Evolutionary conservation across 2,329 filamentous ascomycete species (phyloP).

Genomic region (Apiospora koreana): DNA sequence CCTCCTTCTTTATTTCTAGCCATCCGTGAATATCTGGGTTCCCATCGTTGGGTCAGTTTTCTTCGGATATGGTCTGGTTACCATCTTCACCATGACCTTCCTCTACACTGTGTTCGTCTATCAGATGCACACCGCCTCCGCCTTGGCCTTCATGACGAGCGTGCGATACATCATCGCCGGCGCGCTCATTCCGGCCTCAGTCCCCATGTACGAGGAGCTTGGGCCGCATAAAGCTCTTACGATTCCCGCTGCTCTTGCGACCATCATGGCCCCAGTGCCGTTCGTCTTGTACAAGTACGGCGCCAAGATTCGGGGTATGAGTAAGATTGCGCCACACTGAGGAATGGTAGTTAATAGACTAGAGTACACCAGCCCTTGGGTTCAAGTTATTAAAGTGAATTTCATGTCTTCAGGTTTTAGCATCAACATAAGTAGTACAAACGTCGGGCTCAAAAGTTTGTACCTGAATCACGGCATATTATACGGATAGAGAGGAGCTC

Average conservation of each 20-base stretch:
- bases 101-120: constrained; percentile 51
- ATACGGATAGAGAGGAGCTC: no score
- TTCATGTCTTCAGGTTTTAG: no score
- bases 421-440: no score
- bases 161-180: constrained; percentile 41
- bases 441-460: no score
- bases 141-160: constrained; percentile 42
- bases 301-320: constrained; percentile 31
- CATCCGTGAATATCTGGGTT: constrained; percentile 28
- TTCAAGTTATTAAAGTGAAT: no score
- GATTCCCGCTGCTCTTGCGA: constrained; percentile 38
- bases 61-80: constrained; percentile 44
- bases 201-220: constrained; percentile 39
- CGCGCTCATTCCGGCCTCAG: constrained; percentile 30
- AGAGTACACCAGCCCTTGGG: no score
- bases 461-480: no score
- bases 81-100: constrained; percentile 43
- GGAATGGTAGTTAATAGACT: no score
- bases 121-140: constrained; percentile 40
- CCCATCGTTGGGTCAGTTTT: constrained; percentile 38
- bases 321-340: constrained; percentile 12
- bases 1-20: constrained; percentile 24
- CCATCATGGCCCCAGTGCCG: constrained; percentile 43
- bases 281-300: constrained; percentile 44
- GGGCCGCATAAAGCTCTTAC: constrained; percentile 41